Evolutionary conservation across 805 yeast genomes (phyloP).

Genomic region (Ogataea nonfermentans): DNA sequence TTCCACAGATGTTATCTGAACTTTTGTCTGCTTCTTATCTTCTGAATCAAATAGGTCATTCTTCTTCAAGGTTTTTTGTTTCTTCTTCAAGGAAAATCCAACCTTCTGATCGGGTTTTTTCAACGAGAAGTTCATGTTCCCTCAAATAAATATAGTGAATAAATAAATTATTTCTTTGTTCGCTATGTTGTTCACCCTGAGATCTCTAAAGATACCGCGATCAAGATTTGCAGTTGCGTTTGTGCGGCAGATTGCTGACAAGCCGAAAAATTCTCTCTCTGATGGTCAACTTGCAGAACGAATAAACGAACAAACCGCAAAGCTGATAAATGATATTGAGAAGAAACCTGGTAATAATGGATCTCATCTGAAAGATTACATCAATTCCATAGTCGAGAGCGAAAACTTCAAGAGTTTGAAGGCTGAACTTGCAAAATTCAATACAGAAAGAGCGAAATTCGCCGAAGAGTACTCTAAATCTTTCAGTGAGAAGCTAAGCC

Average conservation of each 20-base stretch:
- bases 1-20: constrained; percentile 35
- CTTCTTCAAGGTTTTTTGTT: constrained; percentile 1
- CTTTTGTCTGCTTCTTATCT: constrained; percentile 11
- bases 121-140: constrained; percentile 39
- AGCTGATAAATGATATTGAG: constrained; percentile 22
- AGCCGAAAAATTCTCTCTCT: neutral
- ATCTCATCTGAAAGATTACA: constrained; percentile 14
- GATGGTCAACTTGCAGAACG: constrained; percentile 6
- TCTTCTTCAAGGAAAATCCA: constrained; percentile 34
- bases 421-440: constrained; percentile 30
- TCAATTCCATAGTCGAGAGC: constrained; percentile 31
- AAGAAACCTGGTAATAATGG: constrained; percentile 10
- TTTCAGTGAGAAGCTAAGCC: constrained; percentile 42
- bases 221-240: neutral
- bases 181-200: constrained; percentile 5
- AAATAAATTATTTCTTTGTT: neutral
- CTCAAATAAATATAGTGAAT: neutral
- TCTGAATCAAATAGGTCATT: constrained; percentile 14
- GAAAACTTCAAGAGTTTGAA: constrained; percentile 35
- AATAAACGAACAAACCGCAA: constrained; percentile 14
- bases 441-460: constrained; percentile 22
- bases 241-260: constrained; percentile 3
- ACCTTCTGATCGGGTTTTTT: constrained; percentile 31
- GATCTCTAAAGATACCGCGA: neutral
- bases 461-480: constrained; percentile 37